Base-by-base conservation (phyloP, 345 rosid species). In the Salix arbutifolia region DNA sequence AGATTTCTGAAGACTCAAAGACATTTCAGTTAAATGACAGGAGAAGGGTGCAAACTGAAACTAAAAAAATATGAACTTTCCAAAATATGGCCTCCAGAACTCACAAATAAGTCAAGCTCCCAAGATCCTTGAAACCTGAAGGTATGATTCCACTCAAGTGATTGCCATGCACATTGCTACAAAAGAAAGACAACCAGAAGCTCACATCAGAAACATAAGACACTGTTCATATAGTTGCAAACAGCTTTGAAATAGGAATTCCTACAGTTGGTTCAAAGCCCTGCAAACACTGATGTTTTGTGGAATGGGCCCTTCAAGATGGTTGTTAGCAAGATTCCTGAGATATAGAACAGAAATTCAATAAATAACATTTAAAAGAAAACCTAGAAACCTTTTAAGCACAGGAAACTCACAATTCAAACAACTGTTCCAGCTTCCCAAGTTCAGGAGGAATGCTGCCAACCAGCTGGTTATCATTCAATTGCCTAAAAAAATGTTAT, bases 361-460 rank as follows among this genome's bases (percentile, higher is more conserved):
- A 18, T 28, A 31, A 48, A 8, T 44, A 8, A 4, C 5, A 28
- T 9, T 14, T 2, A 53, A 18, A 68, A 3, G 7, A 14, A 38
- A 2, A 44, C 25, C 31, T 10, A 17, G 30, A 1, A 2, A 60
- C 2, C n/a, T 6, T 10, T 18, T 17, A 21, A 11, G 0, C 60
- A 6, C 6, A 6, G 26, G 14, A 40, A 8, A 33, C 98, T 80
- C 77, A 96, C 99, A 96, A 83, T 80, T 96, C 99, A 85, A 96
- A 96, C 81, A 96, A 83, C 77, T 91, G 93, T 11, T 87, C 99
- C 35, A 96, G 86, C 85, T 88, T 94, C 53, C 98, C 98, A 69
- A 96, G 97, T 85, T 96, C 99, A 18, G 94, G 86, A 40, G 99
- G 99, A 72, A 96, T 94, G 46, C 69, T 76, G 77, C 97, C 99